Conservation (phyloP, 2,329 filamentous ascomycete species). For the Cadophora gregata region DNA sequence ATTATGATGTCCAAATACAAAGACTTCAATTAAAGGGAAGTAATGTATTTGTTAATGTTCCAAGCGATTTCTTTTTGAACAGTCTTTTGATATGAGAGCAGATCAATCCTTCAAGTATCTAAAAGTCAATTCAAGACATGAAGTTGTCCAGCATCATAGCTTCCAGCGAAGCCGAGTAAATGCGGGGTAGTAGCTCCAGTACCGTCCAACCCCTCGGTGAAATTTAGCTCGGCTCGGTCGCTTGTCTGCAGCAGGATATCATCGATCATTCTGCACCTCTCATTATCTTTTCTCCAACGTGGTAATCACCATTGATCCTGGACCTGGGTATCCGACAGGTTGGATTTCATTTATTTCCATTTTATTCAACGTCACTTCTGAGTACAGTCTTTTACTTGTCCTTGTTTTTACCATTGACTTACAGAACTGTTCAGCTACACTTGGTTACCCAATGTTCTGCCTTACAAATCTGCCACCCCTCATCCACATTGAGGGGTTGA, state of each 20-base stretch:
- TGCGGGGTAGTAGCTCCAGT: slow-evolving; percentile 10
- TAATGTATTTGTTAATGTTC: no score
- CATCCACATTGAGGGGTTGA: neutral
- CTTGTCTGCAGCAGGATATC: slow-evolving; percentile 1
- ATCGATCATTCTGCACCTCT: neutral
- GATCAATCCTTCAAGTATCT: neutral
- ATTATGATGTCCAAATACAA: no score
- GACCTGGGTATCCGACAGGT: neutral
- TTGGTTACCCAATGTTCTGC: neutral
- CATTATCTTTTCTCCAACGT: neutral
- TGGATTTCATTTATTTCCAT: neutral
- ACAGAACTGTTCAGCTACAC: no score
- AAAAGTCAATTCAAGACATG: slow-evolving; percentile 1
- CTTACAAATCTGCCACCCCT: no score
- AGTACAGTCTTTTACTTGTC: no score
- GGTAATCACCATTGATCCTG: no score
- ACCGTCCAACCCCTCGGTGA: neutral
- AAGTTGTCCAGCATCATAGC: neutral
- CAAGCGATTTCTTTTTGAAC: no score
- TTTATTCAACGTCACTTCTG: neutral
- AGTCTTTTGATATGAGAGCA: no score
- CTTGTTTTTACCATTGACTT: no score
- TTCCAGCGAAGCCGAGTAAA: slow-evolving; percentile 7
- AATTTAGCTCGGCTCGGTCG: slow-evolving; percentile 7
- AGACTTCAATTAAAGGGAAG: no score